A percentile compares a stretch with the other conserved stretches of the same genome.
phyloP scores from a whole-genome alignment of 202 grass and related monocot genomes.

The Setaria viridis region DNA sequence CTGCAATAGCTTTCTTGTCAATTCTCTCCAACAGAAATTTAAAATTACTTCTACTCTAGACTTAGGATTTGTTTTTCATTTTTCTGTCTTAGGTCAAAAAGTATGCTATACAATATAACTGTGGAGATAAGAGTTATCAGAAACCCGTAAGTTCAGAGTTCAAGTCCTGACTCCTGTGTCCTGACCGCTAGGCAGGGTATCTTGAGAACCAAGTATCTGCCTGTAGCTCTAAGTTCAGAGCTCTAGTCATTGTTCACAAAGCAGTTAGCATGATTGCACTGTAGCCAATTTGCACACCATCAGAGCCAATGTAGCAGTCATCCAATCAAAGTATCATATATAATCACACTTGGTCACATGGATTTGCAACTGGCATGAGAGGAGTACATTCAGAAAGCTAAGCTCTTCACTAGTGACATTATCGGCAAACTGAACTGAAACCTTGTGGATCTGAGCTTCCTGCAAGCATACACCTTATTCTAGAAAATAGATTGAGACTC shows the following conservation, averaged over 20 bases:
- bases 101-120: background rate
- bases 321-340: background rate
- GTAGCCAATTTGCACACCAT: background rate
- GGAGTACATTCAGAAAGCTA: background rate
- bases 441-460: background rate
- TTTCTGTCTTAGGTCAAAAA: background rate
- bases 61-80: background rate
- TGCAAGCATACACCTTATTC: background rate
- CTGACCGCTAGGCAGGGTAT: background rate
- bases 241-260: background rate
- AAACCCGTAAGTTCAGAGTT: background rate
- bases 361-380: background rate
- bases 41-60: background rate
- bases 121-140: background rate
- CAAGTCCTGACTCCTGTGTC: background rate
- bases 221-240: background rate
- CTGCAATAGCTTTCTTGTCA: constrained; percentile 22
- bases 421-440: background rate
- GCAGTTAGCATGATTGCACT: background rate
- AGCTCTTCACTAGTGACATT: background rate
- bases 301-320: background rate
- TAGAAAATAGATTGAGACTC: background rate
- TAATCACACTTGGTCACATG: background rate
- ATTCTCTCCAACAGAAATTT: constrained; percentile 3
- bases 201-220: background rate